phyloP scores from a whole-genome alignment of 441 rosid genomes.

The Gossypium davidsonii region DNA sequence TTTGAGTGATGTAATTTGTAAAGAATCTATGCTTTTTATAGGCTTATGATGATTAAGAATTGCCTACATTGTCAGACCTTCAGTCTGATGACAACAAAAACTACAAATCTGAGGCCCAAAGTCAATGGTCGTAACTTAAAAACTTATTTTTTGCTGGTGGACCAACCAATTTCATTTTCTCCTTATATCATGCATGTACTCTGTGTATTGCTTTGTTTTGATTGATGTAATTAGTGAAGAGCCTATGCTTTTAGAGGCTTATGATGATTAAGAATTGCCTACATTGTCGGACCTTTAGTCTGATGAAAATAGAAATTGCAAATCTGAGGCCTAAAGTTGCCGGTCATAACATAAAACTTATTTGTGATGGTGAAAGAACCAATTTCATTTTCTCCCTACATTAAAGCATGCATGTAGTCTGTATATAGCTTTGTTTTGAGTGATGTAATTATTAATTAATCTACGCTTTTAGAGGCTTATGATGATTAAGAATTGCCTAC shows the following conservation, averaged over 20 bases:
- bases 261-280: constrained; percentile 14
- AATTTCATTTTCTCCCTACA: no score
- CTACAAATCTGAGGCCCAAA: background rate
- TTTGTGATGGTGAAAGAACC: no score
- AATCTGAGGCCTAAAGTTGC: background rate
- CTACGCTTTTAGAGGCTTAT: background rate
- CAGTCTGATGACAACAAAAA: background rate
- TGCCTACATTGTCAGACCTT: constrained; percentile 19
- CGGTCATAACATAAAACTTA: no score
- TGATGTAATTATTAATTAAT: background rate
- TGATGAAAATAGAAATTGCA: background rate
- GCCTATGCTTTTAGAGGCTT: background rate
- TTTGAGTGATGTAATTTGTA: background rate
- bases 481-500: constrained; percentile 15
- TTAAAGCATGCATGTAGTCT: background rate
- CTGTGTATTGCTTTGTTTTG: background rate
- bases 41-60: constrained; percentile 14
- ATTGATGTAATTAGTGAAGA: background rate
- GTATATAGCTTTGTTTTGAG: background rate
- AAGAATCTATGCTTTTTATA: background rate
- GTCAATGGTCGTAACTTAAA: background rate
- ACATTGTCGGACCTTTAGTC: constrained; percentile 13
- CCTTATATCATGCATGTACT: background rate
- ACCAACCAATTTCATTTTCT: no score
- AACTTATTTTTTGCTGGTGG: no score